Conservation (phyloP, 176 grass and related monocot species). For the Hsuehochloa calcarea region DNA sequence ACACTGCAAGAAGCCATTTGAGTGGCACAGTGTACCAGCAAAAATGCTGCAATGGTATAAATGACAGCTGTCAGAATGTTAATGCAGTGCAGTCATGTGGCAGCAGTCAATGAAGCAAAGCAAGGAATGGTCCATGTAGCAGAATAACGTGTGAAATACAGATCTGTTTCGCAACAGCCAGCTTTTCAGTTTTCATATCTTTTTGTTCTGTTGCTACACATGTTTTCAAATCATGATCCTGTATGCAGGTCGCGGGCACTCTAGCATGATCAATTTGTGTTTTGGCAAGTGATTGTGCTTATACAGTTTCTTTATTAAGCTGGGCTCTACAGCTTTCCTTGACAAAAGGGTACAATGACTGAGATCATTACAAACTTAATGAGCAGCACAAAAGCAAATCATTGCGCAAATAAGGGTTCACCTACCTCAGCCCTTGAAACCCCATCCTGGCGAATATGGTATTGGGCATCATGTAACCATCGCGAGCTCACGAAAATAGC, state of each 20-base stretch:
- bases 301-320: background rate
- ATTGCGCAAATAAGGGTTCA: background rate
- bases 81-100: background rate
- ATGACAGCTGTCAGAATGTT: background rate
- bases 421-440: conserved; percentile 59
- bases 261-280: background rate
- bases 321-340: background rate
- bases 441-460: conserved; percentile 52
- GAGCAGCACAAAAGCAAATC: background rate
- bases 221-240: background rate
- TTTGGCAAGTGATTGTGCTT: background rate
- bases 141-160: background rate
- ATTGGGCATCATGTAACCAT: conserved; percentile 67
- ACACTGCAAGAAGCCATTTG: background rate
- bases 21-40: background rate
- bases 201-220: background rate
- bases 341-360: background rate
- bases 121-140: background rate
- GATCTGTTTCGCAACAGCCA: background rate
- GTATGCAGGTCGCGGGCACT: background rate
- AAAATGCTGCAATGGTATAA: background rate
- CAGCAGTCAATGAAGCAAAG: background rate
- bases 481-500: conserved; percentile 44
- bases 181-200: background rate
- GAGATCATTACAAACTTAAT: background rate